phyloP scores from a whole-genome alignment of 148 eudicot species.

The Selenicereus undatus region DNA sequence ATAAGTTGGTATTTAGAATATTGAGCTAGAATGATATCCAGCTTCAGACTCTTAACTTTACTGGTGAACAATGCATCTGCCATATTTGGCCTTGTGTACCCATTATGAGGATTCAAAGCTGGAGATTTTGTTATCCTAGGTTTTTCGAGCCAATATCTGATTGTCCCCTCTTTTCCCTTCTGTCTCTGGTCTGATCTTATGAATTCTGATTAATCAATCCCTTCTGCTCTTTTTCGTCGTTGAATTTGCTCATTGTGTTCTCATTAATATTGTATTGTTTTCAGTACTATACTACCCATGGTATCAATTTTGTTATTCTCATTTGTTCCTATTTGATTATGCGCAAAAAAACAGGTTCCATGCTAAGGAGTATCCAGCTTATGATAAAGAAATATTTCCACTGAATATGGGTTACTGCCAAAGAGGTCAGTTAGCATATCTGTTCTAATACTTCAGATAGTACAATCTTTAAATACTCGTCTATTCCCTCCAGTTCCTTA shows the following conservation, averaged over 20 bases:
- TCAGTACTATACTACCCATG: too few species aligned
- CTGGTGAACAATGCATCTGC: not conserved
- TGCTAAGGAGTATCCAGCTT: constrained; percentile 93
- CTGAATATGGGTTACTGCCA: constrained; percentile 91
- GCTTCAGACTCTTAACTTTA: too few species aligned
- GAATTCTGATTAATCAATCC: not conserved
- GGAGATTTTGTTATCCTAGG: not conserved
- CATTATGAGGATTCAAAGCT: not conserved
- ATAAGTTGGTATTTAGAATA: too few species aligned
- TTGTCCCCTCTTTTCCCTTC: not conserved
- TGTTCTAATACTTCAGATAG: not conserved
- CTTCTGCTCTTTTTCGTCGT: too few species aligned
- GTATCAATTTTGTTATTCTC: not conserved
- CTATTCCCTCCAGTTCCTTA: not conserved
- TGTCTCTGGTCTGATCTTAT: not conserved
- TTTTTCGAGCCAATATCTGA: not conserved
- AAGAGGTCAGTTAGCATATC: constrained; percentile 40
- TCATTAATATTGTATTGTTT: too few species aligned
- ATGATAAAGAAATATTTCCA: constrained; percentile 64
- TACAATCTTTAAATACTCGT: not conserved
- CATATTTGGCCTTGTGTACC: not conserved
- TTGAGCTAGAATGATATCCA: too few species aligned
- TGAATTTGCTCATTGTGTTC: too few species aligned
- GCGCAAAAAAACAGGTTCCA: constrained; percentile 64
- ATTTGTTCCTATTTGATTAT: not conserved